These are phyloP conservation scores for Neofusicoccum sp. DNA, from an alignment of 2,329 filamentous ascomycete species.

Conservation along the genomic window DNA sequence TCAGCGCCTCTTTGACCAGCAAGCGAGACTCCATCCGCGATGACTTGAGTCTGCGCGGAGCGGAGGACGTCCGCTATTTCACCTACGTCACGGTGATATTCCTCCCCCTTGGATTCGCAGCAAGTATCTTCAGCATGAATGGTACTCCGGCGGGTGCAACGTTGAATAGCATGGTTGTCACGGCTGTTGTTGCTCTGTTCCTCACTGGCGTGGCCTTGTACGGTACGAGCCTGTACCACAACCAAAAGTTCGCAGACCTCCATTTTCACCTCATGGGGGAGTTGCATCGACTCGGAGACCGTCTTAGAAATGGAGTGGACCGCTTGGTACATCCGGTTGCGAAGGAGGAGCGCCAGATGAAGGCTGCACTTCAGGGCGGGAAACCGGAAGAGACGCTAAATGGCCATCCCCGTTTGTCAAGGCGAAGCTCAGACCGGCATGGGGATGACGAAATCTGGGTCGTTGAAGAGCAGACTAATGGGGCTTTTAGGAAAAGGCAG, in stretches of 20 bases:
- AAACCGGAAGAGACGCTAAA: no score
- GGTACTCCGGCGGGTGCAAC: conserved; percentile 20
- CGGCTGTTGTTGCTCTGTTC: not conserved
- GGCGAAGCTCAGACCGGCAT: no score
- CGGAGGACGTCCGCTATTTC: conserved; percentile 33
- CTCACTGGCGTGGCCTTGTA: not conserved
- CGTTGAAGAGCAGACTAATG: no score
- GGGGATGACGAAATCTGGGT: no score
- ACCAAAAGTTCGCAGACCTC: not conserved
- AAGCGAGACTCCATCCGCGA: conserved; percentile 23
- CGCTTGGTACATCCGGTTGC: no score
- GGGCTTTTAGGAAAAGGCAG: no score
- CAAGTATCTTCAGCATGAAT: conserved; percentile 34
- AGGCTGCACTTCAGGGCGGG: no score
- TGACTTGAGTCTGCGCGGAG: conserved; percentile 22
- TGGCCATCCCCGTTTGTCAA: no score
- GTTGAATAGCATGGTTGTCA: not conserved
- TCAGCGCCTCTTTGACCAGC: conserved; percentile 21
- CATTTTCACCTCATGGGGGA: not conserved
- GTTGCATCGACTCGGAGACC: no score
- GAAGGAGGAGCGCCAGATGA: no score
- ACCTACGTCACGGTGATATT: conserved; percentile 38
- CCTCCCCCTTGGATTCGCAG: conserved; percentile 32
- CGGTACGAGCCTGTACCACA: not conserved
- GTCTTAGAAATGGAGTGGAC: no score